These are phyloP conservation scores for Debaryomyces udenii DNA, from an alignment of 1,139 yeast species.

Conservation along the genomic window DNA sequence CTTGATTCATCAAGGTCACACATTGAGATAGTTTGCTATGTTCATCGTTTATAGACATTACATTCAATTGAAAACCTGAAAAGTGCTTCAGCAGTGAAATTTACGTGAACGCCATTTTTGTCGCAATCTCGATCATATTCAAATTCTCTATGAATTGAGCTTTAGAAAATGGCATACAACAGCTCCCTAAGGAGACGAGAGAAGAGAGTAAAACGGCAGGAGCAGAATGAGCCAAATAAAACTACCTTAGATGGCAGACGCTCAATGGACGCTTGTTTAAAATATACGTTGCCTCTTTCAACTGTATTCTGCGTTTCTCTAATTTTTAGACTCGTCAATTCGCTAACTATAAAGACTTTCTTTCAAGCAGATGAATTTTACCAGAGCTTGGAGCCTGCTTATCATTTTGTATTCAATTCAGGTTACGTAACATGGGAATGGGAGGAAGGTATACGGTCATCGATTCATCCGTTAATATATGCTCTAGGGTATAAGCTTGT, in stretches of 20 bases:
- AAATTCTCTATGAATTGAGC: too few species aligned
- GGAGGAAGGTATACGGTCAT: slow-evolving; percentile 72
- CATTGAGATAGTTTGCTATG: slow-evolving; percentile 2
- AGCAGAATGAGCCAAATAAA: not conserved
- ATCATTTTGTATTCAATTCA: slow-evolving; percentile 67
- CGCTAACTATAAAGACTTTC: slow-evolving; percentile 67
- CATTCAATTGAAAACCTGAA: too few species aligned
- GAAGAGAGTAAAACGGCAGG: not conserved
- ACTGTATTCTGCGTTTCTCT: slow-evolving; percentile 14
- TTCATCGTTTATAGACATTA: not conserved
- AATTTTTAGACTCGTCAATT: slow-evolving; percentile 55
- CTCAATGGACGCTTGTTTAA: too few species aligned
- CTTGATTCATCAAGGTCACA: slow-evolving; percentile 15
- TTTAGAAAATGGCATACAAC: not conserved
- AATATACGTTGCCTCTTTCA: not conserved
- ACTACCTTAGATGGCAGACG: not conserved
- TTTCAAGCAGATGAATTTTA: slow-evolving; percentile 97
- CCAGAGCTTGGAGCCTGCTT: slow-evolving; percentile 95
- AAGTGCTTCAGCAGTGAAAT: not conserved
- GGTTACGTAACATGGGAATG: slow-evolving; percentile 97
- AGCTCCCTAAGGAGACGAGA: not conserved
- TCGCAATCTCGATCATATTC: not conserved
- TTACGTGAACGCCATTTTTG: not conserved
- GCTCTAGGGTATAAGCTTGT: slow-evolving; percentile 40
- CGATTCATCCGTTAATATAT: slow-evolving; percentile 77